These are phyloP conservation scores for Aspergillus alliaceus DNA, from an alignment of 2,329 filamentous ascomycete species.

Conservation along the genomic window DNA sequence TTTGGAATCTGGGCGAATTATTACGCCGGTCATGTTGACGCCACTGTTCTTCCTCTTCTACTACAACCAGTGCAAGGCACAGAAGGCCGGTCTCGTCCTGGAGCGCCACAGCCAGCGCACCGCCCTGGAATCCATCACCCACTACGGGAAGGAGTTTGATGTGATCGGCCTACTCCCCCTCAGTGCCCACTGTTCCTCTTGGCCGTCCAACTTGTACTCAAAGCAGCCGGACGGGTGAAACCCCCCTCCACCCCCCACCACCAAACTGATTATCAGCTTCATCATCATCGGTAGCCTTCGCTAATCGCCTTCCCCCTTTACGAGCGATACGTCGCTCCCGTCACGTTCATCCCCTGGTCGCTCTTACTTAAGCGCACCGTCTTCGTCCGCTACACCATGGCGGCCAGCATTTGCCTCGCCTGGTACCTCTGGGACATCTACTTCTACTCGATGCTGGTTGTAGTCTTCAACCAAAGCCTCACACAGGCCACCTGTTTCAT, in stretches of 20 bases:
- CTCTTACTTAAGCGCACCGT: conserved; percentile 52
- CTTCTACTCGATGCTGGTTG: conserved; percentile 56
- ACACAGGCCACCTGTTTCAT: conserved; percentile 48
- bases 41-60: conserved; percentile 58
- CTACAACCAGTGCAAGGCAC: conserved; percentile 58
- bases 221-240: conserved; percentile 8
- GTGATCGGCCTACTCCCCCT: conserved; percentile 60
- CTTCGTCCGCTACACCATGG: conserved; percentile 53
- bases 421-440: conserved; percentile 58
- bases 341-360: conserved; percentile 56
- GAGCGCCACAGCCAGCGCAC: conserved; percentile 48
- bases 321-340: conserved; percentile 45
- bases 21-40: conserved; percentile 55
- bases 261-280: conserved; percentile 23
- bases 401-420: conserved; percentile 50
- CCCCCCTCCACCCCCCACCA: no score
- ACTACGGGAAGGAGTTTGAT: conserved; percentile 65
- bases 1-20: conserved; percentile 62
- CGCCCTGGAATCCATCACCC: conserved; percentile 45
- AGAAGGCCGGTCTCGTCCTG: conserved; percentile 52
- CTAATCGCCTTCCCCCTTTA: conserved; percentile 49
- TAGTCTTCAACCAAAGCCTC: conserved; percentile 50
- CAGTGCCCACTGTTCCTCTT: conserved; percentile 61
- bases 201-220: conserved; percentile 58
- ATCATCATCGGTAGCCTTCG: conserved; percentile 49